Conservation (phyloP, 192 early-diverging fungal species). For the Entomortierella beljakovae region DNA sequence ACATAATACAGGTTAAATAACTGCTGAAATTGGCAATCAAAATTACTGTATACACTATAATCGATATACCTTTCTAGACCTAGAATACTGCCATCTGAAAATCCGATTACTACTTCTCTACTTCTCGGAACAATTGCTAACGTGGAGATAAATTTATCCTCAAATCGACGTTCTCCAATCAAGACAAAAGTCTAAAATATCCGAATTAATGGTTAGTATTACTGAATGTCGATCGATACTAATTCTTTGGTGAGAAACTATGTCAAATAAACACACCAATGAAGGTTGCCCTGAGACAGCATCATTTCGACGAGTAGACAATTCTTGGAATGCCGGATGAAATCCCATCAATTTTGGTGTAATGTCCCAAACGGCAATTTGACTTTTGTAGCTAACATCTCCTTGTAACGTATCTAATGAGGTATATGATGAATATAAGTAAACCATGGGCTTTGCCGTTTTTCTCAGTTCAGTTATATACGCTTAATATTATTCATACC, state of each 20-base stretch:
- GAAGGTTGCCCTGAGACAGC: constrained; percentile 47
- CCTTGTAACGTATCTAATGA: constrained; percentile 4
- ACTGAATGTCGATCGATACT: too few relatives aligned
- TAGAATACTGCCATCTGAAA: constrained; percentile 45
- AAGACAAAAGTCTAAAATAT: constrained; percentile 40
- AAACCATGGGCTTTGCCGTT: not conserved
- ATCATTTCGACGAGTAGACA: constrained; percentile 47
- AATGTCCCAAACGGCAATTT: constrained; percentile 38
- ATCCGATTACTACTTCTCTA: constrained; percentile 38
- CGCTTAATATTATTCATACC: constrained; percentile 1
- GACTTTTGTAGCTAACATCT: constrained; percentile 25
- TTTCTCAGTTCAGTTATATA: not conserved
- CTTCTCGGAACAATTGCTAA: constrained; percentile 23
- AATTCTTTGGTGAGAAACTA: too few relatives aligned
- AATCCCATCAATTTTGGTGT: constrained; percentile 41
- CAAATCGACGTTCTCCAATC: constrained; percentile 39
- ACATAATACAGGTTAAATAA: not conserved
- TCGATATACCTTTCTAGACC: constrained; percentile 44
- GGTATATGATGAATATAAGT: not conserved
- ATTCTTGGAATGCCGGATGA: constrained; percentile 47
- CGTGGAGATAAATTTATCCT: constrained; percentile 38
- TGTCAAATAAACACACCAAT: constrained; percentile 8
- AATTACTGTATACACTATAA: not conserved
- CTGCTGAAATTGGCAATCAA: not conserved
- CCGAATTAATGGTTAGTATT: not conserved